Conservation (phyloP, 306 rosid species). For the Acacia crassicarpa region DNA sequence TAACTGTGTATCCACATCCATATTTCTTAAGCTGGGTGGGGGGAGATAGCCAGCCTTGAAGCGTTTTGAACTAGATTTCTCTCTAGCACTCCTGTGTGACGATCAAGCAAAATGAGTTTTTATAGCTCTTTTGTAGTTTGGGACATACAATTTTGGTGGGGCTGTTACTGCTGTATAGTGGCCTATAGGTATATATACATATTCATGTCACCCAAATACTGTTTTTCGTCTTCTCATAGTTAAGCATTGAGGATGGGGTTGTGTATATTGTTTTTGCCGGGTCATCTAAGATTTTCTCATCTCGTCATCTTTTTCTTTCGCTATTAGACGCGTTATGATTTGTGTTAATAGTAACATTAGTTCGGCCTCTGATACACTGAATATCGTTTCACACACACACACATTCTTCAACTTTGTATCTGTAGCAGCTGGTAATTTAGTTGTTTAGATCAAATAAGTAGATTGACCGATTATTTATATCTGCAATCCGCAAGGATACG, state of each 20-base stretch:
- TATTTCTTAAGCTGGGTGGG: conserved; percentile 11
- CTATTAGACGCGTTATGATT: neutral
- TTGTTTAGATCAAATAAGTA: neutral
- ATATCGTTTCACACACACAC: neutral
- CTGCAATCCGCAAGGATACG: no score
- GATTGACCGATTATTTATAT: no score
- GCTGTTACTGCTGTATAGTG: conserved; percentile 14
- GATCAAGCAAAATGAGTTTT: conserved; percentile 2
- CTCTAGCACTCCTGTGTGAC: conserved; percentile 4
- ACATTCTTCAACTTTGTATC: neutral
- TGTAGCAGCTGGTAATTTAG: neutral
- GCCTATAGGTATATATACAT: neutral
- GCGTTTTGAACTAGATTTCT: conserved; percentile 11
- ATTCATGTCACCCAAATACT: neutral
- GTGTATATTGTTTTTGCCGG: conserved; percentile 21
- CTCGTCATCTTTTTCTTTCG: neutral
- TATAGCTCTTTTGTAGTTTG: conserved; percentile 24
- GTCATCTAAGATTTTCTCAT: neutral
- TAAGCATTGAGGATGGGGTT: conserved; percentile 19
- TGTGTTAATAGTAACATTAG: conserved; percentile 3
- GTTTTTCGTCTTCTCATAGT: neutral
- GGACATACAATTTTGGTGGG: conserved; percentile 33
- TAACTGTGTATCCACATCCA: neutral
- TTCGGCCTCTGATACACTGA: neutral
- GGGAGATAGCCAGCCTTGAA: conserved; percentile 22